phyloP scores from a whole-genome alignment of 2,329 filamentous ascomycete genomes.

The Lecanicillium sp. region DNA sequence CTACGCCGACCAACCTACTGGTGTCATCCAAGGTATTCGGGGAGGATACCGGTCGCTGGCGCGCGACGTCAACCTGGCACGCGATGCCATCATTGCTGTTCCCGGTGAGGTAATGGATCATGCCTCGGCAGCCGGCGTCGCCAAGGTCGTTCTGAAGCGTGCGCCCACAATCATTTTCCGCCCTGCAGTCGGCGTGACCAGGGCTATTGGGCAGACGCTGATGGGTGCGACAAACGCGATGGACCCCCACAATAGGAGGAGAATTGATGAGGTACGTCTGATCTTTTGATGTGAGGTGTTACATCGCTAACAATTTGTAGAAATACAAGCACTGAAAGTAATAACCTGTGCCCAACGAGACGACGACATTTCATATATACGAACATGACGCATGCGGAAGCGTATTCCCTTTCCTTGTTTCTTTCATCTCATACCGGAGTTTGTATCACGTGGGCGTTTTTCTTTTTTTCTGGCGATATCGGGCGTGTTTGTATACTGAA shows the following conservation, averaged over 20 bases:
- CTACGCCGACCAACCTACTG: conserved; percentile 90
- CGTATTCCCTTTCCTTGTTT: no score
- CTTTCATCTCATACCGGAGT: no score
- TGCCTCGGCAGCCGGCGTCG: conserved; percentile 71
- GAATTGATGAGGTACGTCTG: conserved; percentile 75
- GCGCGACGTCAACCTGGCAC: conserved; percentile 77
- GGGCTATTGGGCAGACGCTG: conserved; percentile 81
- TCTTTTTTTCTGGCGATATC: neutral
- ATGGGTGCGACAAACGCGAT: conserved; percentile 89
- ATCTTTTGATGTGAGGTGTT: neutral
- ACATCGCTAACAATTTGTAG: conserved; percentile 2
- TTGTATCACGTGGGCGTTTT: neutral
- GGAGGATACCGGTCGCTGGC: conserved; percentile 78
- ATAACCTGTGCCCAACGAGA: no score
- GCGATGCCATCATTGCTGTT: conserved; percentile 90
- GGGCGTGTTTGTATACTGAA: no score
- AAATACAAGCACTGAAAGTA: conserved; percentile 15
- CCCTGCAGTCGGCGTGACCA: conserved; percentile 84
- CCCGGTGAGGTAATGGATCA: conserved; percentile 88
- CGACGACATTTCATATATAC: no score
- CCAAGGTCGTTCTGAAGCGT: conserved; percentile 68
- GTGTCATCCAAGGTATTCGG: conserved; percentile 77
- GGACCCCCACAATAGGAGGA: conserved; percentile 73
- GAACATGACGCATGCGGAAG: no score
- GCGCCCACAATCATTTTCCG: conserved; percentile 91